Percentiles rank a stretch among this genome's conserved stretches.
Conservation (phyloP, 805 yeast species). For the Phaffomyces thermotolerans region DNA sequence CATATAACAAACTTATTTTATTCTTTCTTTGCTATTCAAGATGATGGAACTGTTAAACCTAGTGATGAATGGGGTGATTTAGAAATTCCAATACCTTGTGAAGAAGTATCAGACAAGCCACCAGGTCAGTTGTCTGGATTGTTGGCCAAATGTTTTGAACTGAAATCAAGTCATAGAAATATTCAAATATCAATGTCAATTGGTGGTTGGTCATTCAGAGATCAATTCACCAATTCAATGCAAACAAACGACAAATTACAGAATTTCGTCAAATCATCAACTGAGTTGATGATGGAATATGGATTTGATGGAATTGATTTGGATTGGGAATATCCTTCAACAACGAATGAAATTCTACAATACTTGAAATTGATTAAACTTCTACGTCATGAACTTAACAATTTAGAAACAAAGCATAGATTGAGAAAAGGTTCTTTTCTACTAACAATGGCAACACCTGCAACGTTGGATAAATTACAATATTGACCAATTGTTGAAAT, state of each 20-base stretch:
- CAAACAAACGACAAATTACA: slow-evolving; percentile 32
- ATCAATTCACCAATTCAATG: slow-evolving; percentile 30
- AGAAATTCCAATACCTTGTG: slow-evolving; percentile 25
- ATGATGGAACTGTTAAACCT: slow-evolving; percentile 45
- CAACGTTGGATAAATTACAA: slow-evolving; percentile 39
- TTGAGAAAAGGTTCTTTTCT: slow-evolving; percentile 28
- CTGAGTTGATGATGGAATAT: slow-evolving; percentile 39
- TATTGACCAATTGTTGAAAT: slow-evolving; percentile 43
- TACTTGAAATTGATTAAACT: slow-evolving; percentile 25
- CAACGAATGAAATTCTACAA: slow-evolving; percentile 32
- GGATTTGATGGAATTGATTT: slow-evolving; percentile 88
- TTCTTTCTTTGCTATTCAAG: slow-evolving; percentile 62
- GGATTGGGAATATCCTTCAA: slow-evolving; percentile 88
- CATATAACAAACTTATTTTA: slow-evolving; percentile 64
- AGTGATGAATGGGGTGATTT: slow-evolving; percentile 48
- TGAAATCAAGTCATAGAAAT: slow-evolving; percentile 35
- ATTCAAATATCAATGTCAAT: slow-evolving; percentile 63
- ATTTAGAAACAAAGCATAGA: slow-evolving; percentile 9
- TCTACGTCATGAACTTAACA: not conserved
- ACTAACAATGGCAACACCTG: slow-evolving; percentile 75
- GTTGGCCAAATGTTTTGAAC: slow-evolving; percentile 39
- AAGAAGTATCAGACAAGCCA: not conserved
- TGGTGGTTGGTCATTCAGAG: slow-evolving; percentile 70
- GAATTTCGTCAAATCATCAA: slow-evolving; percentile 45
- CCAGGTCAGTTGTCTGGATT: slow-evolving; percentile 30